A percentile compares a stretch with the other conserved stretches of the same genome.
Conservation (phyloP, 352 stramenopile species). For the Globisporangium viniferum region DNA sequence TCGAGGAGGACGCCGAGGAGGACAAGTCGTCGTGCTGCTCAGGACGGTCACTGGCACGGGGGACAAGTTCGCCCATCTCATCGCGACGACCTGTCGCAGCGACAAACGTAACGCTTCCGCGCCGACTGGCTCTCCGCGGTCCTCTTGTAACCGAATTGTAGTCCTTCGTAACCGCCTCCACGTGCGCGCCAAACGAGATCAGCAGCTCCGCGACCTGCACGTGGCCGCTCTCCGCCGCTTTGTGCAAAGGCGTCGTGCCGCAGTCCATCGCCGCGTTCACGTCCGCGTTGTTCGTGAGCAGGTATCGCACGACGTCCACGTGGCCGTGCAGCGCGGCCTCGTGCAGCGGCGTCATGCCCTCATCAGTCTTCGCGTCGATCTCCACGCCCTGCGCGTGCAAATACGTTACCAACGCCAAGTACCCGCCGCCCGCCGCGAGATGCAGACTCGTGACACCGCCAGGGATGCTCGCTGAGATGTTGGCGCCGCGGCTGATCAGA, state of each 20-base stretch:
- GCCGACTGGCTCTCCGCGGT: conserved; percentile 15
- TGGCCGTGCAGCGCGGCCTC: conserved; percentile 46
- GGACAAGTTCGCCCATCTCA: neutral
- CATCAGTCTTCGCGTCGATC: conserved; percentile 32
- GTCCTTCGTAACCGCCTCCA: conserved; percentile 55
- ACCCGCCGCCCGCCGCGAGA: conserved; percentile 45
- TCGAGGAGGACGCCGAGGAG: neutral
- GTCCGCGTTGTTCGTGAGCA: conserved; percentile 38
- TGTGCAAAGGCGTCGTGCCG: conserved; percentile 51
- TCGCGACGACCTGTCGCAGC: conserved; percentile 1
- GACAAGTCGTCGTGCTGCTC: neutral
- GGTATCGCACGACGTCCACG: conserved; percentile 32
- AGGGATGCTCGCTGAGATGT: conserved; percentile 39
- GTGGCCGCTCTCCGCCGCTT: conserved; percentile 49
- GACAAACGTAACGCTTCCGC: conserved; percentile 13
- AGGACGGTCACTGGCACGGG: neutral
- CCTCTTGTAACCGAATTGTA: conserved; percentile 30
- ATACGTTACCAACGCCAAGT: conserved; percentile 37
- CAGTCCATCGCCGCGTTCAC: conserved; percentile 49
- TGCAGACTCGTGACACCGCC: conserved; percentile 45
- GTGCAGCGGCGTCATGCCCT: conserved; percentile 49
- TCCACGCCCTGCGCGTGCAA: conserved; percentile 37
- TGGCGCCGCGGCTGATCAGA: conserved; percentile 38
- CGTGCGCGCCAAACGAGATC: conserved; percentile 46
- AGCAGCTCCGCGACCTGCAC: conserved; percentile 48